Evolutionary conservation across 2,329 filamentous ascomycete genomes (phyloP).

Genomic region (Epichloe elymi): DNA sequence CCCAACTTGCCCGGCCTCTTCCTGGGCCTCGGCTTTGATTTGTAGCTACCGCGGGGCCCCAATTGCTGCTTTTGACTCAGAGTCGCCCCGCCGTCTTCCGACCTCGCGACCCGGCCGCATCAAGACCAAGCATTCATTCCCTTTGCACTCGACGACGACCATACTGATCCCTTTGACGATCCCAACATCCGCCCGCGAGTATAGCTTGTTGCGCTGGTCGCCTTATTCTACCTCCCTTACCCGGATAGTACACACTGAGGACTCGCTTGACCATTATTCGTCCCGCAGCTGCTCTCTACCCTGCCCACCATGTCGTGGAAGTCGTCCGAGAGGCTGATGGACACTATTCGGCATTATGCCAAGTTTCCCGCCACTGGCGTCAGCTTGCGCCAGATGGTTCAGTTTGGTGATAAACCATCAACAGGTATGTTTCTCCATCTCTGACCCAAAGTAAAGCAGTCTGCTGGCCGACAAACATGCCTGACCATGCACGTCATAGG

Average conservation of each 20-base stretch:
- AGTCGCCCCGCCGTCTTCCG: constrained; percentile 9
- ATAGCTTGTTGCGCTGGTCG: background rate
- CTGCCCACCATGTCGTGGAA: constrained; percentile 72
- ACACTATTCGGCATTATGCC: constrained; percentile 94
- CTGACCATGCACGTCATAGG: constrained; percentile 35
- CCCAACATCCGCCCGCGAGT: background rate
- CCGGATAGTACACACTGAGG: background rate
- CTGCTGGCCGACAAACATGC: constrained; percentile 37
- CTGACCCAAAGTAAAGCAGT: constrained; percentile 52
- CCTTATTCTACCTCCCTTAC: background rate
- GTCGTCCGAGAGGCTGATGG: constrained; percentile 79
- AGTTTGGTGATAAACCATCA: constrained; percentile 90
- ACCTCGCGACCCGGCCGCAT: constrained; percentile 5
- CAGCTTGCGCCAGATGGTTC: constrained; percentile 96
- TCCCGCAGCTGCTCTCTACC: background rate
- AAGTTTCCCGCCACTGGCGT: constrained; percentile 94
- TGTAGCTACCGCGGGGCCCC: constrained; percentile 10
- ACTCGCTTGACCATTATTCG: background rate
- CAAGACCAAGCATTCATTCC: background rate
- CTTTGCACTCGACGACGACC: constrained; percentile 1
- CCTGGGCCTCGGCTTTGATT: constrained; percentile 6
- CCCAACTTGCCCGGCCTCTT: background rate
- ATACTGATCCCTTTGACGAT: background rate
- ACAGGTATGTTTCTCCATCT: constrained; percentile 47
- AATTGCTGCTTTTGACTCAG: constrained; percentile 13